Conservation (phyloP, 2,329 filamentous ascomycete genomes). For the Nigrospora osmanthi region DNA sequence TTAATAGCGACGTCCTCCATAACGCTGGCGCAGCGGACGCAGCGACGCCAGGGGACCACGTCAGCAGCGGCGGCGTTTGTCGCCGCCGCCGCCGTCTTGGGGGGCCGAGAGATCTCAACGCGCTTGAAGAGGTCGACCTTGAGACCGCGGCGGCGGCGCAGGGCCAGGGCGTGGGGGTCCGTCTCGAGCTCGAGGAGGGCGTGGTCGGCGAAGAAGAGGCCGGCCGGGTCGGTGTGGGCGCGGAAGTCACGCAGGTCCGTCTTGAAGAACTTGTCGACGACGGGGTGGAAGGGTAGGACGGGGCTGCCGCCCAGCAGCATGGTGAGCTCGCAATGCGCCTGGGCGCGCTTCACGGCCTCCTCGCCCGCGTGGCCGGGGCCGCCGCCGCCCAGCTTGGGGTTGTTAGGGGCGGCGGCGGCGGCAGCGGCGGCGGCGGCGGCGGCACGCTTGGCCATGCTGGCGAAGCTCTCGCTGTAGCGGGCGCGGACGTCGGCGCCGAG, state of each 20-base stretch:
- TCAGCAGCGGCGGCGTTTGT: conserved; percentile 4
- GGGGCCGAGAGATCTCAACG: conserved; percentile 44
- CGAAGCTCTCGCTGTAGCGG: conserved; percentile 38
- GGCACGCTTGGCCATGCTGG: conserved; percentile 33
- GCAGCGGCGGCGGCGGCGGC: conserved; percentile 37
- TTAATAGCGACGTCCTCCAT: conserved; percentile 50
- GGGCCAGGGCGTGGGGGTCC: conserved; percentile 38
- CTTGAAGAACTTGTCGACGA: conserved; percentile 60
- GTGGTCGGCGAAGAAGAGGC: conserved; percentile 67
- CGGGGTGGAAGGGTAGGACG: conserved; percentile 38
- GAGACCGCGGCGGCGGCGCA: conserved; percentile 24
- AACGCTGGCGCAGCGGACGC: conserved; percentile 54
- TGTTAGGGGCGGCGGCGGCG: conserved; percentile 30
- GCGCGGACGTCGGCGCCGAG: conserved; percentile 42
- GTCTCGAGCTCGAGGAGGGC: conserved; percentile 59
- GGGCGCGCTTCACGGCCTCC: conserved; percentile 33
- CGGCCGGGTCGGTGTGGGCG: conserved; percentile 53
- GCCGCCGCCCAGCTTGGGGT: conserved; percentile 20
- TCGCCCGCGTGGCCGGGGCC: conserved; percentile 26
- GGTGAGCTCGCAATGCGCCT: conserved; percentile 40
- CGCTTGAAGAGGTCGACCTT: conserved; percentile 52
- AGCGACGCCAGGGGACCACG: conserved; percentile 32
- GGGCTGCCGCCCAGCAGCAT: conserved; percentile 43
- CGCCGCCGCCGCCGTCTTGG: conserved; percentile 4
- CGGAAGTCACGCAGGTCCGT: conserved; percentile 51